Base-by-base conservation (phyloP, 2,329 filamentous ascomycete species). In the Teratosphaeria zuluensis region DNA sequence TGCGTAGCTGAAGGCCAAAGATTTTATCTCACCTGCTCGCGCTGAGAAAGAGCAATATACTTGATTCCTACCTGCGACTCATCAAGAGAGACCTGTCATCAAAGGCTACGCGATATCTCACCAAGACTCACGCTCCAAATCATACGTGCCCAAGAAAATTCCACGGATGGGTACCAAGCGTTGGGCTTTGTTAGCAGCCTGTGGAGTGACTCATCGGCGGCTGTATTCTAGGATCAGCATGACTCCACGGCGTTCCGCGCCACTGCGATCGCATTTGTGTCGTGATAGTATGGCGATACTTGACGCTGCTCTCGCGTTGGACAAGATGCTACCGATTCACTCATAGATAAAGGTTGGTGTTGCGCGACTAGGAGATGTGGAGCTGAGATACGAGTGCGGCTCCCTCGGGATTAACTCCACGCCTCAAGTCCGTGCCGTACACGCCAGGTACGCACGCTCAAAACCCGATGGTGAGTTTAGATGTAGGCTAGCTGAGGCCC, bases 401-500 rank as follows among this genome's bases (percentile, higher is more conserved):
- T 28, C 24, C 2, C 24, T 28, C 24, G 24, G 24, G 24, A 28
- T 28, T 2, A 28, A 28, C 4, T 28, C 24, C 24, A 28, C 24
- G 24, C 24, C 24, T 4, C 2, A 28, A 28, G 24, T 28, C 24
- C 24, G 24, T 28, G 24, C 24, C 24, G 24, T 28, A 28, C 24
- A 28, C 24, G 24, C 24, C 4, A 4, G 24, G 24, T 28, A 28
- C 2, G 24, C 24, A 28, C 24, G 24, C 24, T 28, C 24, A 28
- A 28, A 2, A 28, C 24, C 24, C 2, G 24, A 28, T 28, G 24
- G 24, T 28, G 24, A 28, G 24, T 28, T 28, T 28, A 28, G 24
- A 42, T 16, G 7, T 5, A 5, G 35, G 7, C 42, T 48, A 55
- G 53, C 57, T 56, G 54, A 59, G 54, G 53, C 57, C 57, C 57